phyloP scores from a whole-genome alignment of 2,329 filamentous ascomycete species.

The Epichloe amarillans region DNA sequence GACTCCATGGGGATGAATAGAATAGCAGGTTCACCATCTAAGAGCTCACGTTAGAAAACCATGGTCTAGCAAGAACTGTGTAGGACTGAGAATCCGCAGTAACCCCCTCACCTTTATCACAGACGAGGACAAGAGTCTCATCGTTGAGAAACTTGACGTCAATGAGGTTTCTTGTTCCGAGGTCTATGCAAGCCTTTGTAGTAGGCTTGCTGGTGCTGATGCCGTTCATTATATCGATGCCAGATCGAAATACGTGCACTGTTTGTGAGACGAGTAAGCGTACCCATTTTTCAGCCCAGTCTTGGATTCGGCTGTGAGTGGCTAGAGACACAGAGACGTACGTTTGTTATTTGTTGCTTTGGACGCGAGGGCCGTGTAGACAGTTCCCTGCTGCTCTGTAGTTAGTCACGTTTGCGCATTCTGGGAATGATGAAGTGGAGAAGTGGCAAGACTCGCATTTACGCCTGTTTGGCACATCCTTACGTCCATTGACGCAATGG shows the following conservation, averaged over 20 bases:
- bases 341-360: slow-evolving; percentile 24
- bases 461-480: slow-evolving; percentile 32
- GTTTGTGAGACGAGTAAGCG: neutral
- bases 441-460: slow-evolving; percentile 17
- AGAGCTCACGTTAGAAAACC: neutral
- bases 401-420: neutral
- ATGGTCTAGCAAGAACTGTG: too few relatives aligned
- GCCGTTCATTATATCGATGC: slow-evolving; percentile 41
- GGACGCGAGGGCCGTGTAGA: slow-evolving; percentile 29
- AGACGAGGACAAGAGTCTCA: slow-evolving; percentile 44
- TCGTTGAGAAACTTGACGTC: slow-evolving; percentile 59
- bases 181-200: slow-evolving; percentile 26
- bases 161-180: slow-evolving; percentile 32
- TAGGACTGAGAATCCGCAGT: neutral
- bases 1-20: slow-evolving; percentile 25
- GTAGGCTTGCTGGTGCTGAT: slow-evolving; percentile 36
- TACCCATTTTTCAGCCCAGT: neutral
- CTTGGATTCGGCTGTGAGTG: neutral
- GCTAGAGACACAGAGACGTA: slow-evolving; percentile 11
- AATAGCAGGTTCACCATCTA: slow-evolving; percentile 16
- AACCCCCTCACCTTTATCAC: slow-evolving; percentile 25
- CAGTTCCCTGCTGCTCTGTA: slow-evolving; percentile 18
- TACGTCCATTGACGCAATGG: slow-evolving; percentile 40
- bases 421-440: neutral
- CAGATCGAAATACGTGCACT: slow-evolving; percentile 46